A percentile compares a stretch with the other conserved stretches of the same genome.
Conservation (phyloP, 805 yeast species). For the Pichia californica region DNA sequence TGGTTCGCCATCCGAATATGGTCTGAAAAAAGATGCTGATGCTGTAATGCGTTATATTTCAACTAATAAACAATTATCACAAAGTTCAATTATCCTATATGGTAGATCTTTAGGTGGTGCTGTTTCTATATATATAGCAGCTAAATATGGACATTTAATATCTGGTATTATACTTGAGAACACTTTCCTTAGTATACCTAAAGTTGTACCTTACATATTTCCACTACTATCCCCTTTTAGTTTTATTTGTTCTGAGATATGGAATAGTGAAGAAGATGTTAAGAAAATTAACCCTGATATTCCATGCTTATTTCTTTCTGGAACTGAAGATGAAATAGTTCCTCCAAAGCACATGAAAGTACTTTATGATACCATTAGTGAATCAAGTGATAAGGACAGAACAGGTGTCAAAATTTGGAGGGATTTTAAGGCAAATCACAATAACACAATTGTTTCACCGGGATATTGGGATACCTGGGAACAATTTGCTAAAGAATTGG, state of each 20-base stretch:
- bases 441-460: conserved; percentile 71
- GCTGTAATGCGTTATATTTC: conserved; percentile 56
- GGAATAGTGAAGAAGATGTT: conserved; percentile 72
- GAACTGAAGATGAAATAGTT: conserved; percentile 78
- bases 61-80: conserved; percentile 44
- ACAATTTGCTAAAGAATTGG: conserved; percentile 43
- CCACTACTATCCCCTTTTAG: conserved; percentile 49
- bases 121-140: conserved; percentile 76
- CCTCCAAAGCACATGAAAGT: conserved; percentile 78
- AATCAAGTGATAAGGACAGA: conserved; percentile 35
- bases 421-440: conserved; percentile 64
- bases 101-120: conserved; percentile 97
- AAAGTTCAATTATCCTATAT: conserved; percentile 57
- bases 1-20: conserved; percentile 70
- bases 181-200: conserved; percentile 71
- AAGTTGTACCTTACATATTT: conserved; percentile 66
- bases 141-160: conserved; percentile 38
- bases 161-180: conserved; percentile 76
- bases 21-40: conserved; percentile 78
- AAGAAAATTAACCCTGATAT: conserved; percentile 41
- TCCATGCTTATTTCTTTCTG: conserved; percentile 69
- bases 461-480: conserved; percentile 71
- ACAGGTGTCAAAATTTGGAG: conserved; percentile 45
- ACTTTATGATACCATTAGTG: conserved; percentile 32
- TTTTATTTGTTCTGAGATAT: conserved; percentile 63